A percentile compares a stretch with the other conserved stretches of the same genome.
These are phyloP conservation scores for Penicillium glabrum DNA, from an alignment of 2,329 filamentous ascomycete genomes.

Conservation along the genomic window DNA sequence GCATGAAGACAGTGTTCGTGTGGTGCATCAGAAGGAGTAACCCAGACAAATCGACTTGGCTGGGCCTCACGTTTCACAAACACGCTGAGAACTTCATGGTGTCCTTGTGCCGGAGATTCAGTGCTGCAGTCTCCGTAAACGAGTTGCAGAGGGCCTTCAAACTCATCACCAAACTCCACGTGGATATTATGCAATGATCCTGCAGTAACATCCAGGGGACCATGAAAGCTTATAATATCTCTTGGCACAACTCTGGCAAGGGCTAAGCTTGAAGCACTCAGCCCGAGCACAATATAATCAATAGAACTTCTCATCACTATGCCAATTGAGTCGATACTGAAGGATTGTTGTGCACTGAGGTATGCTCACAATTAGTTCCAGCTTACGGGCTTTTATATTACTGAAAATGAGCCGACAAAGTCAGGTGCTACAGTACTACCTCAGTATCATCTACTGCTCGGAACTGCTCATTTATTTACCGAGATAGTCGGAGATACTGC, in stretches of 20 bases:
- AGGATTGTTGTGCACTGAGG: neutral
- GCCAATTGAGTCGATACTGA: neutral
- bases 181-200: slow-evolving; percentile 53
- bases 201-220: slow-evolving; percentile 33
- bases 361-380: neutral
- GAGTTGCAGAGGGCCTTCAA: slow-evolving; percentile 46
- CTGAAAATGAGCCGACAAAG: neutral
- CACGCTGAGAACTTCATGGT: slow-evolving; percentile 47
- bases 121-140: slow-evolving; percentile 50
- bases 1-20: slow-evolving; percentile 37
- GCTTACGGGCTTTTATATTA: neutral
- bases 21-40: slow-evolving; percentile 30
- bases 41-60: slow-evolving; percentile 48
- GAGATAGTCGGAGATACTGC: neutral
- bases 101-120: slow-evolving; percentile 30
- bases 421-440: neutral
- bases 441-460: neutral
- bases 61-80: slow-evolving; percentile 37
- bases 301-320: neutral
- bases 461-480: neutral
- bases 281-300: neutral
- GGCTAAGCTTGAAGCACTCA: neutral
- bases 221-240: slow-evolving; percentile 20
- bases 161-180: slow-evolving; percentile 42
- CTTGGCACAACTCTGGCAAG: neutral